These are phyloP conservation scores for Eucalyptus tenuipes DNA, from an alignment of 345 rosid species.

Conservation along the genomic window DNA sequence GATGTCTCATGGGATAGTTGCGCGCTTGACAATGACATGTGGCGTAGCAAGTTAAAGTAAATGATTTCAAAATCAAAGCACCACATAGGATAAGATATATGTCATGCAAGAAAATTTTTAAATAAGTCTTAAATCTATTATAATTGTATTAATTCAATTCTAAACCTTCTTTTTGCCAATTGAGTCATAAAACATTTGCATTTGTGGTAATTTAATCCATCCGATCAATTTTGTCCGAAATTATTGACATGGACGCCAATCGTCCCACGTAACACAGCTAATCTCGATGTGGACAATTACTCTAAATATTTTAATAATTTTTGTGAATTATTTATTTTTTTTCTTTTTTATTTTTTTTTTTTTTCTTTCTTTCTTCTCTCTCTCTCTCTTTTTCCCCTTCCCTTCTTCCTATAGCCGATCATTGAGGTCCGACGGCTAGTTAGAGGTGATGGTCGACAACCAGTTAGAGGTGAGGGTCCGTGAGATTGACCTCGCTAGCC, in stretches of 20 bases:
- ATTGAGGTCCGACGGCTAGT: no score
- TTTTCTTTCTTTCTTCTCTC: no score
- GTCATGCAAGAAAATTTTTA: background rate
- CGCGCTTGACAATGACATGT: background rate
- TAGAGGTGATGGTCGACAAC: accelerated
- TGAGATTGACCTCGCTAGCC: no score
- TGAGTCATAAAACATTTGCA: no score
- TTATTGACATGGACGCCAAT: accelerated
- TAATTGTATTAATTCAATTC: no score
- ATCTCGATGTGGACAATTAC: background rate
- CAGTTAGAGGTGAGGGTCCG: accelerated
- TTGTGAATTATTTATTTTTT: no score
- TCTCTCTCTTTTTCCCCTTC: accelerated
- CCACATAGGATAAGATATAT: background rate
- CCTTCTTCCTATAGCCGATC: background rate
- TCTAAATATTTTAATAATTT: no score
- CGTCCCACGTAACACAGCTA: no score
- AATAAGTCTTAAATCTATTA: no score
- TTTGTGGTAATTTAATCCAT: background rate
- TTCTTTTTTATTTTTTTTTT: no score
- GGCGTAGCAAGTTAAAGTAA: background rate
- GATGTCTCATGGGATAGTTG: background rate
- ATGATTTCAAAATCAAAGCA: background rate
- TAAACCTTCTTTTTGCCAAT: no score
- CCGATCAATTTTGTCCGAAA: accelerated